A percentile compares a stretch with the other conserved stretches of the same genome.
Conservation (phyloP, 495 filamentous ascomycete species). For the Penicillium goetzii region DNA sequence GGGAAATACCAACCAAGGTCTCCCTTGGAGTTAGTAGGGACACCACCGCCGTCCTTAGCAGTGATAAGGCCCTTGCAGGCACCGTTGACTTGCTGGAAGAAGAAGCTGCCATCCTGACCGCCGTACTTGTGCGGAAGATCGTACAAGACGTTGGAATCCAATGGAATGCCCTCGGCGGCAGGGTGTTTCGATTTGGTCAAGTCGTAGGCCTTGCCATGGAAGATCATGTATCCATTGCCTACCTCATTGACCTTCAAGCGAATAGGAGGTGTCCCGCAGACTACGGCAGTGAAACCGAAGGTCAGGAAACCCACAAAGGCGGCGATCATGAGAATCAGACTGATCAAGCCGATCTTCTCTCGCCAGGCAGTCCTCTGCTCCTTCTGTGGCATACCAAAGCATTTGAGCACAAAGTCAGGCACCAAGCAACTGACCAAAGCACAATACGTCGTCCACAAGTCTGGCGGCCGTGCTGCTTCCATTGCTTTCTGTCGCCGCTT, state of each 20-base stretch:
- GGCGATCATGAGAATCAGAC: conserved; percentile 87
- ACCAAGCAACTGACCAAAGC: conserved; percentile 92
- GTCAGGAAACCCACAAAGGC: conserved; percentile 93
- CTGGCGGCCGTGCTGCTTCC: conserved; percentile 76
- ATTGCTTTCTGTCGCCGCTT: conserved; percentile 65
- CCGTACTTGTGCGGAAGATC: conserved; percentile 79
- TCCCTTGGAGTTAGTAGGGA: conserved; percentile 72
- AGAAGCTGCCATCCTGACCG: conserved; percentile 89
- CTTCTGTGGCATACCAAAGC: conserved; percentile 85
- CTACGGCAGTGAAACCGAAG: conserved; percentile 90
- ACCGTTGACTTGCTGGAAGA: conserved; percentile 99
- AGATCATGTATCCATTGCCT: conserved; percentile 84
- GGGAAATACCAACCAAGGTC: conserved; percentile 98
- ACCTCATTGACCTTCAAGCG: conserved; percentile 84
- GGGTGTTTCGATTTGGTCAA: conserved; percentile 75
- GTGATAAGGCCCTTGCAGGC: conserved; percentile 93
- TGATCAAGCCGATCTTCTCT: conserved; percentile 97
- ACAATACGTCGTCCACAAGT: conserved; percentile 95
- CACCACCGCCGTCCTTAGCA: conserved; percentile 65
- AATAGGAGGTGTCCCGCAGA: conserved; percentile 70
- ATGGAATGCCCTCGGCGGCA: conserved; percentile 74
- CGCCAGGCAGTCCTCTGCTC: conserved; percentile 94
- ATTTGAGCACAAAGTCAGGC: conserved; percentile 79
- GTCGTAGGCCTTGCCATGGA: conserved; percentile 89
- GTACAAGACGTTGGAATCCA: conserved; percentile 73